Evolutionary conservation across 257 asterid genomes (phyloP).

Genomic region (Gardenia jasminoides): DNA sequence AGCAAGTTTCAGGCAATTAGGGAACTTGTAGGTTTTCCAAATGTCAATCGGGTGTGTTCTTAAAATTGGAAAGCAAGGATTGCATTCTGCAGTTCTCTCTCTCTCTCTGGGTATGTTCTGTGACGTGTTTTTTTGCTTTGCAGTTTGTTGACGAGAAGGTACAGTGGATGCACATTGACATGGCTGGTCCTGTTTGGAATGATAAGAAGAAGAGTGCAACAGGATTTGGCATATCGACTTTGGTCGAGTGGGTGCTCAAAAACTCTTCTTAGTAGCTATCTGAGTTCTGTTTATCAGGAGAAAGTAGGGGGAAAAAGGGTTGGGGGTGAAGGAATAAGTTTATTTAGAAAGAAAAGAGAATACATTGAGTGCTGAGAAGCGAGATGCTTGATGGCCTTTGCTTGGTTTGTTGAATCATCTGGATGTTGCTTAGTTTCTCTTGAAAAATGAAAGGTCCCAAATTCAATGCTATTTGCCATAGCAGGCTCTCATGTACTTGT

Average conservation of each 20-base stretch:
- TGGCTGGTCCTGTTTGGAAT: conserved; percentile 93
- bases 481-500: neutral
- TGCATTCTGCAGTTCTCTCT: neutral
- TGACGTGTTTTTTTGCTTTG: conserved; percentile 15
- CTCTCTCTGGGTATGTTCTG: neutral
- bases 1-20: neutral
- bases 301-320: too few relatives aligned
- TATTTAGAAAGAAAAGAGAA: neutral
- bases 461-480: neutral
- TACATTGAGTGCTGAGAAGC: neutral
- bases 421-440: neutral
- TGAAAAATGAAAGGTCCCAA: neutral
- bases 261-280: conserved; percentile 46
- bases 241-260: conserved; percentile 88
- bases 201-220: conserved; percentile 79
- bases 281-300: neutral
- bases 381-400: neutral
- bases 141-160: conserved; percentile 99
- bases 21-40: neutral
- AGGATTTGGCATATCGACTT: conserved; percentile 78
- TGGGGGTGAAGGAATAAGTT: neutral
- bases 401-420: neutral
- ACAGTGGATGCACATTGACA: conserved; percentile 95
- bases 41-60: neutral
- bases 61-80: neutral